A percentile compares a stretch with the other conserved stretches of the same genome.
Evolutionary conservation across 805 yeast species (phyloP).

Genomic region (Candida golubevii): DNA sequence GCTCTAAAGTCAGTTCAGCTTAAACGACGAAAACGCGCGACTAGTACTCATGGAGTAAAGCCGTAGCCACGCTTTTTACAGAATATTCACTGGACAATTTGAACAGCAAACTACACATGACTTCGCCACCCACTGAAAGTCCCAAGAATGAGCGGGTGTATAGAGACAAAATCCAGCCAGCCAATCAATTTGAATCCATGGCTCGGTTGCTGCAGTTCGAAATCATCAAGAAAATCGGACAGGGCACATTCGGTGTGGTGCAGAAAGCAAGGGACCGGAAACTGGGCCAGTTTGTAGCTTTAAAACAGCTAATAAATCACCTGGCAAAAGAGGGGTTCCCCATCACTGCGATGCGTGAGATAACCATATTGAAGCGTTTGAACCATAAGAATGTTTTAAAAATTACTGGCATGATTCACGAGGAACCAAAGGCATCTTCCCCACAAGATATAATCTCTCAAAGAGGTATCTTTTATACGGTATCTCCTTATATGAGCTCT

Average conservation of each 20-base stretch:
- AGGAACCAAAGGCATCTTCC: constrained; percentile 30
- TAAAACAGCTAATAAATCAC: constrained; percentile 79
- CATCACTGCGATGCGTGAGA: constrained; percentile 91
- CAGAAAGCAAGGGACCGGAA: constrained; percentile 62
- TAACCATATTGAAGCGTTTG: constrained; percentile 69
- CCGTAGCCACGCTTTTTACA: too few relatives aligned
- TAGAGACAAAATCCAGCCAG: constrained; percentile 14
- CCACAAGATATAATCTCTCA: constrained; percentile 33
- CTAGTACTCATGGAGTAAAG: too few relatives aligned
- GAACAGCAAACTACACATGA: background rate
- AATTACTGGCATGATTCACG: constrained; percentile 71
- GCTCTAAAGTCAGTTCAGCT: too few relatives aligned
- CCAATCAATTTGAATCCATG: constrained; percentile 29
- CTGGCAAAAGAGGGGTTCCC: constrained; percentile 83
- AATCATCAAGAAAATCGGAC: constrained; percentile 37
- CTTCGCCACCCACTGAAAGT: constrained; percentile 1
- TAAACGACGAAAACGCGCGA: too few relatives aligned
- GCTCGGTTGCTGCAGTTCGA: constrained; percentile 28
- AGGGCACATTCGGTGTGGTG: constrained; percentile 63
- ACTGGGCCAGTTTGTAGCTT: constrained; percentile 68
- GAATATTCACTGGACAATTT: too few relatives aligned
- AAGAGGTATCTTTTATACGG: constrained; percentile 67
- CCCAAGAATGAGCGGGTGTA: background rate
- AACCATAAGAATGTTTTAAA: constrained; percentile 70
- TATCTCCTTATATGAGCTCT: constrained; percentile 86